Percentiles rank a stretch among this genome's conserved stretches.
Conservation (phyloP, 345 rosid genomes). For the Eutrema yunnanense region DNA sequence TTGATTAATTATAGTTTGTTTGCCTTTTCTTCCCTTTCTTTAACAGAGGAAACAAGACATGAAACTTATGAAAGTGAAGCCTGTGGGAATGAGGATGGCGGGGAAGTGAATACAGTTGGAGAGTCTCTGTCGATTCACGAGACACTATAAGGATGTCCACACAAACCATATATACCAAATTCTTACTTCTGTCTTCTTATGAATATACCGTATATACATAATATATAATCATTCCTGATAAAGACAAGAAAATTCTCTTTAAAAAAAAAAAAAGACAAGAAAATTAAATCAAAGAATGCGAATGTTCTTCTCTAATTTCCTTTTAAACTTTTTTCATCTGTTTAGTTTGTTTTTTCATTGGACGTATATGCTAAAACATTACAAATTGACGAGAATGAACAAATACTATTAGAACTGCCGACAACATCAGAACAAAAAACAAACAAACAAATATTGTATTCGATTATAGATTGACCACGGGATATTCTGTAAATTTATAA, state of each 20-base stretch:
- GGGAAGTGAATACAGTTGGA: slow-evolving; percentile 17
- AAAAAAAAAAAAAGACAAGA: no score
- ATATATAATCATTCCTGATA: slow-evolving; percentile 2
- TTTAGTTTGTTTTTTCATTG: background rate
- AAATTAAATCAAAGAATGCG: slow-evolving; percentile 4
- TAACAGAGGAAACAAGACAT: slow-evolving; percentile 3
- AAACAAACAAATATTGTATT: background rate
- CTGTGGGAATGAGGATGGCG: slow-evolving; percentile 19
- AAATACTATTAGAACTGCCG: background rate
- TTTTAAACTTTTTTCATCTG: background rate
- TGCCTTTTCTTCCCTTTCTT: background rate
- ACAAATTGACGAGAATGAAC: slow-evolving; percentile 9
- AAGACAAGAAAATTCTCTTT: background rate
- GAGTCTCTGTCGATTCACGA: slow-evolving; percentile 33
- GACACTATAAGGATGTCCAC: slow-evolving; percentile 24
- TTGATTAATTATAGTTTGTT: background rate
- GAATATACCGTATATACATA: background rate
- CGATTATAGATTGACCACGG: background rate
- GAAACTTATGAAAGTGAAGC: slow-evolving; percentile 5
- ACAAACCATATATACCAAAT: slow-evolving; percentile 17
- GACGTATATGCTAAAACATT: slow-evolving; percentile 9
- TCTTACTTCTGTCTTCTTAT: slow-evolving; percentile 22
- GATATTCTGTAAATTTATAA: background rate
- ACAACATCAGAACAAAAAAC: background rate
- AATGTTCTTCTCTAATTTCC: slow-evolving; percentile 11